Evolutionary conservation across 257 asterid species (phyloP).

Genomic region (Coffea eugenioides): DNA sequence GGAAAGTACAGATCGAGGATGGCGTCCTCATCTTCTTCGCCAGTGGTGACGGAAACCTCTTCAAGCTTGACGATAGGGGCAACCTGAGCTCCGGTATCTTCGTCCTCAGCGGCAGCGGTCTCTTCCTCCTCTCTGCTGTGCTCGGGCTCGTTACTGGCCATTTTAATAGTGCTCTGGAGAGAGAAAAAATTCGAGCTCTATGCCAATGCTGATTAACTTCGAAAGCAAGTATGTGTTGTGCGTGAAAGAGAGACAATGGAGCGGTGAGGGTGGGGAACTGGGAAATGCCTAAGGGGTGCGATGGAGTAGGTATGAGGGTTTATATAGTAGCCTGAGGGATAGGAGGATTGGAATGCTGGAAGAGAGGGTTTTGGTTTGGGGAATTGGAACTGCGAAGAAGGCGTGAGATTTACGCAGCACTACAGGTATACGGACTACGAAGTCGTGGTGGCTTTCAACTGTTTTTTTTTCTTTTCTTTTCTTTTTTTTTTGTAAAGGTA

Average conservation of each 20-base stretch:
- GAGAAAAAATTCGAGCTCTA: neutral
- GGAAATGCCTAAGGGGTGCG: too few species aligned
- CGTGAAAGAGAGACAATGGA: neutral
- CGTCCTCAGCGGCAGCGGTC: conserved; percentile 45
- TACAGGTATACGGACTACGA: too few species aligned
- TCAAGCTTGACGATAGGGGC: conserved; percentile 61
- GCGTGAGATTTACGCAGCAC: conserved; percentile 11
- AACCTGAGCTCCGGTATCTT: conserved; percentile 67
- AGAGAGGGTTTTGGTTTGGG: neutral
- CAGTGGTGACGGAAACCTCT: conserved; percentile 56
- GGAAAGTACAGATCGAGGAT: conserved; percentile 47
- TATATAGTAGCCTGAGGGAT: neutral
- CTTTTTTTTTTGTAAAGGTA: neutral
- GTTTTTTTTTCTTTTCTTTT: neutral
- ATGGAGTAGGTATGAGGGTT: neutral
- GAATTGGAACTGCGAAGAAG: neutral
- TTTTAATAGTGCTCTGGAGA: conserved; percentile 1
- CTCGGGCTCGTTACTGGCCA: conserved; percentile 45
- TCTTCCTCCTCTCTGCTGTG: conserved; percentile 43
- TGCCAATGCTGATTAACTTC: neutral
- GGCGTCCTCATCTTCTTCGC: conserved; percentile 57
- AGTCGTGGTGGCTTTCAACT: neutral
- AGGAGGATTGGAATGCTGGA: too few species aligned
- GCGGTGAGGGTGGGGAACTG: neutral
- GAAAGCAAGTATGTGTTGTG: neutral